Conservation (phyloP, 805 yeast genomes). For the Limtongozyma cylindracea region DNA sequence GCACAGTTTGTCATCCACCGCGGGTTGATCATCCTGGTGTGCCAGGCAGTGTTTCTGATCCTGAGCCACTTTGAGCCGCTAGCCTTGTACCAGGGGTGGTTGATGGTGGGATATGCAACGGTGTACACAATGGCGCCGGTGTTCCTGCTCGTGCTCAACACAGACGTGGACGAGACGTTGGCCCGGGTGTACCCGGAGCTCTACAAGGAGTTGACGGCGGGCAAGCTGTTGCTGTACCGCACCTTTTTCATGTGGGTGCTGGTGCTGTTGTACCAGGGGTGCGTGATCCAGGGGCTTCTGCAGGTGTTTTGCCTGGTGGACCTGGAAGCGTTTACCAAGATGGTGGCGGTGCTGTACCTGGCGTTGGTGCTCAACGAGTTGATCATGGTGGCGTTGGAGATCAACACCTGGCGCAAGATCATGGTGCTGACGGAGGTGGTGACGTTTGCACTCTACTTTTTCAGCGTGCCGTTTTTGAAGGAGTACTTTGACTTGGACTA, state of each 20-base stretch:
- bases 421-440: conserved; percentile 54
- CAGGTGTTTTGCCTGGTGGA: conserved; percentile 50
- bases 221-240: conserved; percentile 61
- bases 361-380: conserved; percentile 66
- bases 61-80: conserved; percentile 78
- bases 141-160: conserved; percentile 73
- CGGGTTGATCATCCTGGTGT: conserved; percentile 79
- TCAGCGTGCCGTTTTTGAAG: conserved; percentile 56
- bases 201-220: conserved; percentile 76
- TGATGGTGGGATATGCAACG: conserved; percentile 97
- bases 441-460: conserved; percentile 41
- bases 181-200: conserved; percentile 86
- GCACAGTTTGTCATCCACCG: conserved; percentile 94
- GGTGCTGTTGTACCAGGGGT: conserved; percentile 80
- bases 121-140: conserved; percentile 97
- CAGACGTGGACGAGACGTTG: conserved; percentile 73
- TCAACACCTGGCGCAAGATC: conserved; percentile 68
- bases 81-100: conserved; percentile 86
- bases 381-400: conserved; percentile 80
- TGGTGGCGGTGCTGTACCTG: conserved; percentile 78
- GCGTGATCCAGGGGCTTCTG: conserved; percentile 57
- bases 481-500: conserved; percentile 70
- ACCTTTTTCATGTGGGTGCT: conserved; percentile 85
- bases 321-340: conserved; percentile 23
- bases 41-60: conserved; percentile 83